Base-by-base conservation (phyloP, 2,329 filamentous ascomycete species). In the Cryphonectria radicalis region DNA sequence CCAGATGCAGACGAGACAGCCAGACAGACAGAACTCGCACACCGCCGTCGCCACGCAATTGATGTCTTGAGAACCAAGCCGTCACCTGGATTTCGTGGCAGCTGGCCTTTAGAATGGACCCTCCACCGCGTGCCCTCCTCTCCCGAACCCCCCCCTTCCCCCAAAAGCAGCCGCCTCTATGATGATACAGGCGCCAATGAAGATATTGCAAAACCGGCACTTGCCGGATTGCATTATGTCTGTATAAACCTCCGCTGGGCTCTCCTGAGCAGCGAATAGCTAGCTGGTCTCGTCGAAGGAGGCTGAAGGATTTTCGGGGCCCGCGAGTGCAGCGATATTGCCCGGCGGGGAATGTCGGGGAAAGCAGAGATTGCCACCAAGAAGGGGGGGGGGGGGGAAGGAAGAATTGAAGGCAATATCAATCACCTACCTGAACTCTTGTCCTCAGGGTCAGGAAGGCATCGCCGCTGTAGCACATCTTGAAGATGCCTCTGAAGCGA, bases 391-490 rank as follows among this genome's bases (percentile, higher is more conserved):
- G 28, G 28, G 28, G 28, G 28, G 28, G 28, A 28, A 28, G 69
- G 8, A 40, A 40, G 8, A 73, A 76, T 71, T 67, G 69, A 72
- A 53, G 68, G 17, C 43, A 50, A 50, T 17, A 50, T 22, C 64
- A 37, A 65, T 67, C 76, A 86, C 89, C 74, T 88, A 92, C 90
- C 86, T 99, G 96, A 74, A 99, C 96, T 82, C 94, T 90, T 71
- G 96, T 99, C 81, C 96, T 96, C 74, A 99, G 87, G 37, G 96
- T 98, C 82, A 99, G 83, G 80, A 95, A 98, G 42, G 96, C 95
- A 83, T 99, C 95, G 75, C 96, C 96, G 1, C 93, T 90, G 81
- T 99, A 99, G 80, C 92, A 95, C 95, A 99, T 98, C 82, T 98
- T 98, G 87, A 99, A 99, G 76, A 99, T 98, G 79, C 96, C 96